phyloP scores from a whole-genome alignment of 1,284 basidiomycete genomes.

The Tremellales sp. region DNA sequence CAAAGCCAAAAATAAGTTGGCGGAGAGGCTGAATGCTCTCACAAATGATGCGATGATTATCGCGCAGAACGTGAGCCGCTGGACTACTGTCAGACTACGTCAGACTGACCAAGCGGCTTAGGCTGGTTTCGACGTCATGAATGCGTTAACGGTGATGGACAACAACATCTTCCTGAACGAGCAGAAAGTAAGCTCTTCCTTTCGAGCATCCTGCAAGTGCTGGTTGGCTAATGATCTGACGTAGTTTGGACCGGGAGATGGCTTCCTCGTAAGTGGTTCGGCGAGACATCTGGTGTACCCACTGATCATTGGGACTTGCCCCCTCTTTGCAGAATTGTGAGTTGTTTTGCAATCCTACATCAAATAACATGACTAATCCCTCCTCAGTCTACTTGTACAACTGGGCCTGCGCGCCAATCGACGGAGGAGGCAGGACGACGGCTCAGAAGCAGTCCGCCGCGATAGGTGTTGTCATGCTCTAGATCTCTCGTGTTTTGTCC shows the following conservation, averaged over 20 bases:
- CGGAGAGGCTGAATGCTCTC: conserved; percentile 67
- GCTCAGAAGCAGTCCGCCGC: conserved; percentile 34
- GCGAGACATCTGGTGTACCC: background rate
- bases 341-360: conserved; percentile 4
- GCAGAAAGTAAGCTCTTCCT: conserved; percentile 59
- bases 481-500: conserved; percentile 3
- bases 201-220: background rate
- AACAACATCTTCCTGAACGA: conserved; percentile 78
- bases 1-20: conserved; percentile 61
- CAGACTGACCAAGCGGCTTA: conserved; percentile 28
- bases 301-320: conserved; percentile 3
- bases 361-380: conserved; percentile 1
- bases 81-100: background rate
- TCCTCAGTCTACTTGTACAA: conserved; percentile 75
- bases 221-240: conserved; percentile 5
- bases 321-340: conserved; percentile 29
- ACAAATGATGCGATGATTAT: conserved; percentile 73
- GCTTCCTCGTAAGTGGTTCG: conserved; percentile 56
- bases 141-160: conserved; percentile 92
- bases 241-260: conserved; percentile 87
- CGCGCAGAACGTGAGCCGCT: conserved; percentile 57
- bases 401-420: conserved; percentile 75
- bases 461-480: conserved; percentile 50
- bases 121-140: conserved; percentile 91
- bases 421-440: conserved; percentile 54